Conservation (phyloP, 75 land plant genomes). For the Picea sitchensis region DNA sequence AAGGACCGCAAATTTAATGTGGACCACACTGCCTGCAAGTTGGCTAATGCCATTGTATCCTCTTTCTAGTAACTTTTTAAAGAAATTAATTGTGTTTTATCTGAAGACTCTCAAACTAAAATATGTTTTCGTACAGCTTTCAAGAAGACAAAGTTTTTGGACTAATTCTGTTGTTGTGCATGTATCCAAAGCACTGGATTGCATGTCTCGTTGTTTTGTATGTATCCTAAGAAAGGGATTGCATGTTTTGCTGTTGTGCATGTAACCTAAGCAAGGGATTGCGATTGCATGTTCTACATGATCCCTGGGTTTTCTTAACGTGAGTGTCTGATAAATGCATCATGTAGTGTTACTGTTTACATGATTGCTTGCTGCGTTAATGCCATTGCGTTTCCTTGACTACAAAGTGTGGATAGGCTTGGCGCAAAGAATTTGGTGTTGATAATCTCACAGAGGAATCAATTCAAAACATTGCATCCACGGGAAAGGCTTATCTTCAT, state of each 20-base stretch:
- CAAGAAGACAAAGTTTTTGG: not conserved
- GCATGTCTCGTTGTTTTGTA: not conserved
- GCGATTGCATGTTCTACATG: not conserved
- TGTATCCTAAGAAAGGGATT: too few relatives aligned
- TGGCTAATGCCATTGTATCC: conserved; percentile 85
- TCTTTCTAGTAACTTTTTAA: not conserved
- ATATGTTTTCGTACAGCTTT: not conserved
- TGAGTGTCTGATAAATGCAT: too few relatives aligned
- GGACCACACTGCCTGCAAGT: conserved; percentile 66
- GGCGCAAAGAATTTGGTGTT: conserved; percentile 95
- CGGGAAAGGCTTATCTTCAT: conserved; percentile 91
- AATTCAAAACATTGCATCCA: conserved; percentile 47
- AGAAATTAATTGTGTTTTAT: not conserved
- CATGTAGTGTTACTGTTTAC: not conserved
- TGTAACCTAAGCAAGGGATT: not conserved
- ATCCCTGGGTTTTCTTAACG: not conserved
- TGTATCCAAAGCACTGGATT: not conserved
- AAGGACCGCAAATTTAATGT: conserved; percentile 86
- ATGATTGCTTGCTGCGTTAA: not conserved
- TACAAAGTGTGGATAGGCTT: conserved; percentile 38
- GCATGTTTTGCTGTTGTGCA: too few relatives aligned
- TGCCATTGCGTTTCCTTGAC: conserved; percentile 14
- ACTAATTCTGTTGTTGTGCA: not conserved
- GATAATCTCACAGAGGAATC: conserved; percentile 65
- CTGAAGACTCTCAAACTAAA: not conserved